A percentile compares a stretch with the other conserved stretches of the same genome.
Conservation (phyloP, 305 asterid genomes). For the Striga hermonthica region DNA sequence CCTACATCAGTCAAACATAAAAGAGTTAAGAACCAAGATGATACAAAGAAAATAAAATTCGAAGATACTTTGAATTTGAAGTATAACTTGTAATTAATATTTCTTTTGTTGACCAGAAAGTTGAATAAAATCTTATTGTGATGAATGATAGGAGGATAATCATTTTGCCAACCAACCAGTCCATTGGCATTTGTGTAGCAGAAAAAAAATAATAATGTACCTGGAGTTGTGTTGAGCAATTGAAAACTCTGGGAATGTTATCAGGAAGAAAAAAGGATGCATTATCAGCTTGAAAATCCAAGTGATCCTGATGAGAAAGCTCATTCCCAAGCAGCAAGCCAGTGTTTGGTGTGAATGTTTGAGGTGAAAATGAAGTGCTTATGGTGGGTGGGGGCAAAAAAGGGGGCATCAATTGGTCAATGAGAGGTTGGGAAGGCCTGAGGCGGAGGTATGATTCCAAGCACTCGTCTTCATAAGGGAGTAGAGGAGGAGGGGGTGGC, state of each 20-base stretch:
- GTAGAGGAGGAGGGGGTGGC: slow-evolving; percentile 37
- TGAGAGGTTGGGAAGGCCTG: slow-evolving; percentile 44
- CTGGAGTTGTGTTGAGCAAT: slow-evolving; percentile 62
- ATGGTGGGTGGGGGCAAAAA: slow-evolving; percentile 37
- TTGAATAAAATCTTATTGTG: neutral
- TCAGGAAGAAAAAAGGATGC: slow-evolving; percentile 55
- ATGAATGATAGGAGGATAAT: no score
- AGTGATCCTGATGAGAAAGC: slow-evolving; percentile 48
- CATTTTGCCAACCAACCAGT: neutral
- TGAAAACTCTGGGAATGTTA: slow-evolving; percentile 44
- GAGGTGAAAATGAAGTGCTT: slow-evolving; percentile 29
- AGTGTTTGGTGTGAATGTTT: slow-evolving; percentile 44
- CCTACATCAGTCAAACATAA: slow-evolving; percentile 31
- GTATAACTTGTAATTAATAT: neutral
- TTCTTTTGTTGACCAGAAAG: neutral
- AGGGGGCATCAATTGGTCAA: slow-evolving; percentile 47
- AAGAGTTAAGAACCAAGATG: neutral
- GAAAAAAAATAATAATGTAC: slow-evolving; percentile 32
- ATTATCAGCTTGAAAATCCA: slow-evolving; percentile 69
- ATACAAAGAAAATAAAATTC: neutral
- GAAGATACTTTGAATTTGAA: neutral
- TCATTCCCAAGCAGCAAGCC: slow-evolving; percentile 52
- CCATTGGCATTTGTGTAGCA: no score
- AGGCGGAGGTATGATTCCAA: slow-evolving; percentile 46
- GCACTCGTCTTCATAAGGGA: slow-evolving; percentile 55